Conservation (phyloP, 371 early-diverging fungal species). For the Mortierella sp. region DNA sequence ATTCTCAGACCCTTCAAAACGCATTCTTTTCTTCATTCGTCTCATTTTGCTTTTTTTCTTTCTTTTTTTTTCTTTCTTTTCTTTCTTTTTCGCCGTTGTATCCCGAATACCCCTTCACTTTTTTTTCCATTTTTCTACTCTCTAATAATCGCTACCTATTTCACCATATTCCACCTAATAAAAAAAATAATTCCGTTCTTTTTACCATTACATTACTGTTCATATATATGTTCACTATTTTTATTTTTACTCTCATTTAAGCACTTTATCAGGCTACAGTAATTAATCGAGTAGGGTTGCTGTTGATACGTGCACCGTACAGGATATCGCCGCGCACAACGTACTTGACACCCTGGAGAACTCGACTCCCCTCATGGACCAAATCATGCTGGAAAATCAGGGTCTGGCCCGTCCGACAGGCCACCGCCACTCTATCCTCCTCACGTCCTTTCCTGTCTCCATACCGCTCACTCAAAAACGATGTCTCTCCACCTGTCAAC, state of each 20-base stretch:
- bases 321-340: constrained; percentile 58
- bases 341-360: constrained; percentile 53
- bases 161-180: neutral
- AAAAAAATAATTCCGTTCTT: neutral
- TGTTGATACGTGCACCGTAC: constrained; percentile 29
- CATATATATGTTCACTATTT: neutral
- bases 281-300: neutral
- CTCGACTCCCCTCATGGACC: constrained; percentile 56
- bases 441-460: neutral
- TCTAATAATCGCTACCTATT: neutral
- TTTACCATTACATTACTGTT: no score
- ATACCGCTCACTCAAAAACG: constrained; percentile 49
- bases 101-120: neutral
- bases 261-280: neutral
- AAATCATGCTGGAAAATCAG: constrained; percentile 62
- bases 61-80: neutral
- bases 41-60: neutral
- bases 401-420: constrained; percentile 50
- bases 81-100: neutral
- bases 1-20: neutral
- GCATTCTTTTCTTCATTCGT: neutral
- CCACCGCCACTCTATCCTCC: constrained; percentile 22
- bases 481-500: constrained; percentile 60
- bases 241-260: neutral
- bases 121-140: neutral